Evolutionary conservation across 2,329 filamentous ascomycete genomes (phyloP), one percentile per base, ranked within the genome.

Genomic region (Claviceps sp.): DNA sequence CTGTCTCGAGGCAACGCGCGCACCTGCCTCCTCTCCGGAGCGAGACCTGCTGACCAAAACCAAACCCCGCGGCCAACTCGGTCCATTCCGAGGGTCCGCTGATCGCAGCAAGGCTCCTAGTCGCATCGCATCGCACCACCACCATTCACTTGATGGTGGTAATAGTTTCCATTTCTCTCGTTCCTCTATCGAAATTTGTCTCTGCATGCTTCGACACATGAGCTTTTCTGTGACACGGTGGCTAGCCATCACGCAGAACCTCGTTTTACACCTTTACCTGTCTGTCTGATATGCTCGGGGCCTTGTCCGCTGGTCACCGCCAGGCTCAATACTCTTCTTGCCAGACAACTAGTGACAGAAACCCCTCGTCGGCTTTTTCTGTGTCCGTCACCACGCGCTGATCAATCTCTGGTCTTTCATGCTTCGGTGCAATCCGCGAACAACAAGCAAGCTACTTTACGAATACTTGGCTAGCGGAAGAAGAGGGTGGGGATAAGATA

Each of bases 41-140:
- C 14, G 48, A 17, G 50, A 43, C 52, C 55, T 53, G 54, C 48
- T 56, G 56, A 57, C 56, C 54, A 50, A 38, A 48, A 57, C 56
- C 54, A 50, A 38, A 48, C 53, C 55, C 50, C 45, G 48, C 48
- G 40, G 38, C 52, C 44, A 46, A 46, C 44, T 30, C 30, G 44
- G 22, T 46, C 48, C 46, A 47, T 50, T 22, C 42, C 13, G 45
- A 34, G 17, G 54, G 53, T 56, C 55, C 53, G 52, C 52, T 56
- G 54, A 56, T 56, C 54, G 50, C 39, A 30, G 40, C 47, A 34
- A 40, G 45, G 16, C 11, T 14, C 49, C 52, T 52, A 42, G 30
- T 50, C 53, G 44, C 51, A 38, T 22, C 45, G 45, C 17, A 47
- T 22, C 16, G 17, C 52, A 54, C 42, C 52, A 44, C 38, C 50